Evolutionary conservation across 176 grass and related monocot genomes (phyloP).

Genomic region (Triticum turgidum): DNA sequence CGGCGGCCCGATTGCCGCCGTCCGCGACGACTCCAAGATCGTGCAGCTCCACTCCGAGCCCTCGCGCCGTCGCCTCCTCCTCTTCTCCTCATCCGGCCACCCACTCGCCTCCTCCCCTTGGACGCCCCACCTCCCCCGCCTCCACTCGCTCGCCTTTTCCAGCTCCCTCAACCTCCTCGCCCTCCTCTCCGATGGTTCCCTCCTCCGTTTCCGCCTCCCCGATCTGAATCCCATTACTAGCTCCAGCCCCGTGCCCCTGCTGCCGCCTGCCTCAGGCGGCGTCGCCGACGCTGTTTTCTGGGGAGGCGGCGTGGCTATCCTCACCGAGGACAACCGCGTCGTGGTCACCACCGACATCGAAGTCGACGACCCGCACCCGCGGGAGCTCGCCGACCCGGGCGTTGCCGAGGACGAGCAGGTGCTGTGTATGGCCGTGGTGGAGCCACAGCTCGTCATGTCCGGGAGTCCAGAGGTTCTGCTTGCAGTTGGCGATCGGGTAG

Average conservation of each 20-base stretch:
- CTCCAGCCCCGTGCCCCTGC: constrained; percentile 47
- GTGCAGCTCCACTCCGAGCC: constrained; percentile 92
- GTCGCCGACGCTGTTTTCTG: constrained; percentile 84
- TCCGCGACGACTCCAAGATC: constrained; percentile 97
- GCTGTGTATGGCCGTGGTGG: constrained; percentile 80
- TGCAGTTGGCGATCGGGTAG: constrained; percentile 71
- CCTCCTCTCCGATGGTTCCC: constrained; percentile 80
- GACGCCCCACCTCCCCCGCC: constrained; percentile 69
- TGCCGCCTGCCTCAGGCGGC: constrained; percentile 58
- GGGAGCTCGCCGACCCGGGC: constrained; percentile 65
- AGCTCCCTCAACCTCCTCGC: constrained; percentile 70
- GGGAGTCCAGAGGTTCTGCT: constrained; percentile 88
- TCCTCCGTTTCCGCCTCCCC: constrained; percentile 73
- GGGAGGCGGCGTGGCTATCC: constrained; percentile 74
- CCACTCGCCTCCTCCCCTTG: constrained; percentile 70
- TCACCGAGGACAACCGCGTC: constrained; percentile 68
- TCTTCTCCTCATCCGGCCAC: constrained; percentile 71
- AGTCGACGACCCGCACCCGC: constrained; percentile 52
- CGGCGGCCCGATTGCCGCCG: constrained; percentile 87
- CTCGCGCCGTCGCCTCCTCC: constrained; percentile 84
- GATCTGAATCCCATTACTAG: constrained; percentile 56
- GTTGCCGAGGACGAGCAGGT: constrained; percentile 68
- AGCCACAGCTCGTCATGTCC: constrained; percentile 85
- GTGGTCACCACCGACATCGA: constrained; percentile 46
- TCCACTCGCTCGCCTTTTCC: constrained; percentile 85